A percentile compares a stretch with the other conserved stretches of the same genome.
Conservation (phyloP, 202 grass and related monocot species). For the Schoenoplectus tabernaemontani region DNA sequence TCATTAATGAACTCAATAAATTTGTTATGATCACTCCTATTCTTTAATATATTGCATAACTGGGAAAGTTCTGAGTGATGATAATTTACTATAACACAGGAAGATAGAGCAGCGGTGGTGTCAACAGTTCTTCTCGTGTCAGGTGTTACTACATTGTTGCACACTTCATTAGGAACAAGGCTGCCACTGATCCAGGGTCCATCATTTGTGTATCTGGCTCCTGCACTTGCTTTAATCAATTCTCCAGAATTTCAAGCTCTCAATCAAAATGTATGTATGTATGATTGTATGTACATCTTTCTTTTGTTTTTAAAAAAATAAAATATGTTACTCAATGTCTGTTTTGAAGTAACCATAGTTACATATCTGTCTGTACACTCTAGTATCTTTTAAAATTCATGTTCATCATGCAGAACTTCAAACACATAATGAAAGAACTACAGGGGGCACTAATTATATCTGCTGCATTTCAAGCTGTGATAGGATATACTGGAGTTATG, state of each 20-base stretch:
- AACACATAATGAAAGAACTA: constrained; percentile 96
- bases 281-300: not conserved
- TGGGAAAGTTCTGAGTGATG: not conserved
- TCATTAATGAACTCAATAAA: not conserved
- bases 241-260: constrained; percentile 78
- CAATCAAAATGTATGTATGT: constrained; percentile 67
- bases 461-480: constrained; percentile 72
- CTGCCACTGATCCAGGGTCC: constrained; percentile 85
- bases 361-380: not conserved
- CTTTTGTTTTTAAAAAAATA: not conserved
- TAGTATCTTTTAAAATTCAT: not conserved
- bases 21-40: constrained; percentile 4
- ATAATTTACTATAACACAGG: constrained; percentile 36
- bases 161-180: constrained; percentile 77
- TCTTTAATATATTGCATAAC: not conserved
- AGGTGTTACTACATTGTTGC: constrained; percentile 65
- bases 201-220: constrained; percentile 95
- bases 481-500: constrained; percentile 88
- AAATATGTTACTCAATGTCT: not conserved
- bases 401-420: constrained; percentile 69
- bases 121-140: constrained; percentile 83
- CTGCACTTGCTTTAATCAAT: constrained; percentile 71
- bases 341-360: not conserved
- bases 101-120: constrained; percentile 75
- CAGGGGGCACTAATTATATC: constrained; percentile 93